Conservation (phyloP, 2,329 filamentous ascomycete genomes). For the Fusarium pseudograminearum region DNA sequence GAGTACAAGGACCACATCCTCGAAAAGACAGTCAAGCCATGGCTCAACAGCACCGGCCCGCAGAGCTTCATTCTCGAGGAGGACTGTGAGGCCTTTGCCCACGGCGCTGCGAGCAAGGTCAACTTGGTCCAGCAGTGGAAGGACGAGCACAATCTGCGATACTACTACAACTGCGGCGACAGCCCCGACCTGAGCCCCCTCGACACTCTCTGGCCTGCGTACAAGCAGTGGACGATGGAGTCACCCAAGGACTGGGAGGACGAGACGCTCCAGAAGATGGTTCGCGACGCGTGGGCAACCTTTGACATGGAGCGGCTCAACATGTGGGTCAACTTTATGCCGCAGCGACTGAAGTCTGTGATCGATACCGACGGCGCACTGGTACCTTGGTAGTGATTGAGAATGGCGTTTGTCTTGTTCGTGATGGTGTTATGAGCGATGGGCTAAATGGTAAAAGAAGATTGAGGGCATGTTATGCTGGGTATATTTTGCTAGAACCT, state of each 20-base stretch:
- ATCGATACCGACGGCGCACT: constrained; percentile 50
- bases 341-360: constrained; percentile 50
- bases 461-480: neutral
- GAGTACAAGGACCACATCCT: constrained; percentile 53
- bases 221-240: constrained; percentile 52
- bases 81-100: constrained; percentile 53
- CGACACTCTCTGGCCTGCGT: constrained; percentile 52
- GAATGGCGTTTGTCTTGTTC: constrained; percentile 23
- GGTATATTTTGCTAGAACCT: neutral
- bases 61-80: constrained; percentile 52
- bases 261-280: constrained; percentile 50
- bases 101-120: constrained; percentile 53
- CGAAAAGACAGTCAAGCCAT: constrained; percentile 51
- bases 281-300: constrained; percentile 48
- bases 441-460: constrained; percentile 4
- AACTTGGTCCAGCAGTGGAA: constrained; percentile 55
- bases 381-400: constrained; percentile 50
- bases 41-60: constrained; percentile 44
- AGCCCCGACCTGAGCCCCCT: constrained; percentile 54
- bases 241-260: constrained; percentile 52
- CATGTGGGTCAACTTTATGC: constrained; percentile 55
- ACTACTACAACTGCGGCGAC: constrained; percentile 54
- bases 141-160: constrained; percentile 49
- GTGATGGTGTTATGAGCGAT: constrained; percentile 23
- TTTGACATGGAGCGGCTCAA: constrained; percentile 52